Evolutionary conservation across 164 flowering plant genomes (phyloP).

Genomic region (Tinospora cordifolia): DNA sequence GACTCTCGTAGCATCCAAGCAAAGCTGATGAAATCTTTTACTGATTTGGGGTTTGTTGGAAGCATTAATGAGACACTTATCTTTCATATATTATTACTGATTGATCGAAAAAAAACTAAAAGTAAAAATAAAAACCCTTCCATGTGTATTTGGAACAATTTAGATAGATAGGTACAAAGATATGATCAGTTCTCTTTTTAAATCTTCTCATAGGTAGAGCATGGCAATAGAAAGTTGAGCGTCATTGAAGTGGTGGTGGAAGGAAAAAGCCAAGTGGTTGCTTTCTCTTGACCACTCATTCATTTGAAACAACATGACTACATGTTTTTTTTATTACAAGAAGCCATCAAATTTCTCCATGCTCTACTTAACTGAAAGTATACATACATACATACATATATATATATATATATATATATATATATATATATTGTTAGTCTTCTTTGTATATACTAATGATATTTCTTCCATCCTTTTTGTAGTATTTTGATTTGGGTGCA

Average conservation of each 20-base stretch:
- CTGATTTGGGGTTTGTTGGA: constrained; percentile 32
- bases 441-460: no score
- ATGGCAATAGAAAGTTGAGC: background rate
- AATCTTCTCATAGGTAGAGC: background rate
- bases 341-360: no score
- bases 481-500: no score
- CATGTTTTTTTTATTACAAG: background rate
- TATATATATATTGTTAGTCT: no score
- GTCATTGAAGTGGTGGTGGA: background rate
- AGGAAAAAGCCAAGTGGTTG: background rate
- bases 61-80: constrained; percentile 29
- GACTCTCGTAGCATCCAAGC: constrained; percentile 25
- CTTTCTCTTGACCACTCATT: constrained; percentile 10
- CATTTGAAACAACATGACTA: background rate
- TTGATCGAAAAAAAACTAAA: no score
- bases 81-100: constrained; percentile 7
- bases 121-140: no score
- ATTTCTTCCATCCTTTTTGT: no score
- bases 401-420: no score
- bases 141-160: background rate
- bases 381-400: no score
- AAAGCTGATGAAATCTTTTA: constrained; percentile 21
- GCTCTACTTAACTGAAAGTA: no score
- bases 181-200: no score
- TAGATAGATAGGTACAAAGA: no score